These are phyloP conservation scores for Suillus cothurnatus DNA, from an alignment of 768 basidiomycete genomes.

Conservation along the genomic window DNA sequence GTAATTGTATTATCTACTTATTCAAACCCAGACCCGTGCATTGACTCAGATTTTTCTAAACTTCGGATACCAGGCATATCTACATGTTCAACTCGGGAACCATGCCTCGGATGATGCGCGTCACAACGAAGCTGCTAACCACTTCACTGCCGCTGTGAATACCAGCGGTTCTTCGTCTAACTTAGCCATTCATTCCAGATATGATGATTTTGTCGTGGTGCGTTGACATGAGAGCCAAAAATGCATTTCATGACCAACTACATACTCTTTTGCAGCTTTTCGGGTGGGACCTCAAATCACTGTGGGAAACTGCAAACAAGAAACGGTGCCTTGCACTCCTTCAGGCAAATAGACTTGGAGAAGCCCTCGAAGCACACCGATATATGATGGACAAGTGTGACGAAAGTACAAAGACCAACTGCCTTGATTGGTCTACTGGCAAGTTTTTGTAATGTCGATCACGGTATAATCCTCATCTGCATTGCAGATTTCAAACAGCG, in stretches of 20 bases:
- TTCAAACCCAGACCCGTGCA: background rate
- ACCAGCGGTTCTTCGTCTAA: background rate
- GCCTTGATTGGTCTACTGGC: background rate
- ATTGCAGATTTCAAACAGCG: background rate
- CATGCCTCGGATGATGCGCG: background rate
- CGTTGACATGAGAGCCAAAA: background rate
- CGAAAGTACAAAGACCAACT: background rate
- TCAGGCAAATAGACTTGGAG: background rate
- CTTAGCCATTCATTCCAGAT: background rate
- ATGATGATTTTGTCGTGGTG: background rate
- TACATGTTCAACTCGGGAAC: background rate
- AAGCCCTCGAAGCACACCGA: background rate
- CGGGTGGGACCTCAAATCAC: background rate
- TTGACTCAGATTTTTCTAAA: background rate
- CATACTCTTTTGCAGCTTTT: background rate
- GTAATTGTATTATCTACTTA: background rate
- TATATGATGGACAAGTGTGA: background rate
- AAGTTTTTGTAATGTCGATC: background rate
- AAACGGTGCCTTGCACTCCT: background rate
- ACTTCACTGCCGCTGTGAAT: background rate
- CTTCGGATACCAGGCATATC: background rate
- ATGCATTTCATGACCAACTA: background rate
- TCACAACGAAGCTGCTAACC: background rate
- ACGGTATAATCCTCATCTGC: background rate
- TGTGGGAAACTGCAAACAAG: background rate